These are phyloP conservation scores for Gamarada debralockiae DNA, from an alignment of 495 filamentous ascomycete genomes.

Conservation along the genomic window DNA sequence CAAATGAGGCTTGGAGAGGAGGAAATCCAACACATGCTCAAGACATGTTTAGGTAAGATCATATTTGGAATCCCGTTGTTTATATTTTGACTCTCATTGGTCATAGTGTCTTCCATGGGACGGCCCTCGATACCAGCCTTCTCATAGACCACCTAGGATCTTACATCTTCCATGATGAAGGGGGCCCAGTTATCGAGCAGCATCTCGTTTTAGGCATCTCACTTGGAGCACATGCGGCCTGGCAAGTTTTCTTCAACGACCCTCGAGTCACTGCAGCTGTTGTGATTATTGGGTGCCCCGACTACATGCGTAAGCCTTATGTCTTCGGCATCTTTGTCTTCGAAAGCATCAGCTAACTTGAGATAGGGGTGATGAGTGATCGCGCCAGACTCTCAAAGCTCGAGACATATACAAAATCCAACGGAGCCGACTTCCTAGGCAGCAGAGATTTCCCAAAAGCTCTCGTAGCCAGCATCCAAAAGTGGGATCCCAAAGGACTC, in stretches of 20 bases:
- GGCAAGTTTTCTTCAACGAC: slow-evolving; percentile 76
- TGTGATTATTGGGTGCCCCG: slow-evolving; percentile 83
- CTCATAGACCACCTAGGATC: slow-evolving; percentile 71
- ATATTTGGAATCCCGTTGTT: slow-evolving; percentile 15
- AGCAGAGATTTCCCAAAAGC: slow-evolving; percentile 69
- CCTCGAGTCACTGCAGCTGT: slow-evolving; percentile 71
- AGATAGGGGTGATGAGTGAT: slow-evolving; percentile 63
- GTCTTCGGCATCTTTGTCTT: background rate
- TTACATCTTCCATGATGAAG: slow-evolving; percentile 61
- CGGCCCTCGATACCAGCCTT: slow-evolving; percentile 66
- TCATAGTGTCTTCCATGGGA: slow-evolving; percentile 47
- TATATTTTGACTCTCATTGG: slow-evolving; percentile 41
- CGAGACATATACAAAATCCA: slow-evolving; percentile 46
- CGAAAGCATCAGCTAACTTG: background rate
- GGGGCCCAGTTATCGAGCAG: slow-evolving; percentile 50
- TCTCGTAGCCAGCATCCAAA: slow-evolving; percentile 56
- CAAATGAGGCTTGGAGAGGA: slow-evolving; percentile 73
- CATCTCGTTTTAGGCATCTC: slow-evolving; percentile 79
- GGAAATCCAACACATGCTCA: slow-evolving; percentile 82
- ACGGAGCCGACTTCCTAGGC: slow-evolving; percentile 64
- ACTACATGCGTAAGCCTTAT: slow-evolving; percentile 59
- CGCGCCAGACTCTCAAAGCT: slow-evolving; percentile 73
- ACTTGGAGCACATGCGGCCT: slow-evolving; percentile 84
- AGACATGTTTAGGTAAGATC: slow-evolving; percentile 68
- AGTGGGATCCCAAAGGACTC: slow-evolving; percentile 66